Base-by-base conservation (phyloP, 768 basidiomycete species). In the Rhizopogon vinicolor region DNA sequence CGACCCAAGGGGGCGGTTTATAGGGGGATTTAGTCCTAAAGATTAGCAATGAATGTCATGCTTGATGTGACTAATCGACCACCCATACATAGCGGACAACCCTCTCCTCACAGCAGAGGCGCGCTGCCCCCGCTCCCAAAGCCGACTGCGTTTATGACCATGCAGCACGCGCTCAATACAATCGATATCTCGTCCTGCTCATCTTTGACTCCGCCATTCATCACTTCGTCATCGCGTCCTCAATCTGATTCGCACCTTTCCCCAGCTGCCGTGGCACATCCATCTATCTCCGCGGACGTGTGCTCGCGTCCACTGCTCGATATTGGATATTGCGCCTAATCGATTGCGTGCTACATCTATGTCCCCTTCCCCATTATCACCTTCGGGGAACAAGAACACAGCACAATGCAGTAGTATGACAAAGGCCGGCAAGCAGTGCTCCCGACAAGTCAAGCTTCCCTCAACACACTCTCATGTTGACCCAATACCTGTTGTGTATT, bases 371-470 rank as follows among this genome's bases (percentile, higher is more conserved):
- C 59, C 61, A 14, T 41, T 54, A 44, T 52, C 60, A 19, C 62
- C 65, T 41, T 59, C 63, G 53, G 35, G 60, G 14, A 58, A 56
- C 37, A 65, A 31, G 29, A 53, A 51, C 41, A 62, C 56, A 5
- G 29, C 44, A n/a, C 87, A 82, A 62, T 92, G 90, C 62, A 74
- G 74, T 56, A 87, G 82, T 5, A 70, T 77, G 39, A 91, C 87
- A n/a, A 83, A 82, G 63, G 72, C 79, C 13, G 85, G 82, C 9
- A 80, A 78, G 59, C 81, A 70, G 37, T 93, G 91, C 61, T 75
- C 72, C 40, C 80, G 87, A 53, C 74, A 70, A 57, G 78, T 89
- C 39, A 86, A 83, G 60, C 61, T 73, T 12, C 72, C 74, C 25
- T 58, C 60, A 40, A 63, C 60, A 8, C 64, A 68, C 56, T 52